These are phyloP conservation scores for Rhodotorula kratochvilovae DNA, from an alignment of 768 basidiomycete species.

Conservation along the genomic window DNA sequence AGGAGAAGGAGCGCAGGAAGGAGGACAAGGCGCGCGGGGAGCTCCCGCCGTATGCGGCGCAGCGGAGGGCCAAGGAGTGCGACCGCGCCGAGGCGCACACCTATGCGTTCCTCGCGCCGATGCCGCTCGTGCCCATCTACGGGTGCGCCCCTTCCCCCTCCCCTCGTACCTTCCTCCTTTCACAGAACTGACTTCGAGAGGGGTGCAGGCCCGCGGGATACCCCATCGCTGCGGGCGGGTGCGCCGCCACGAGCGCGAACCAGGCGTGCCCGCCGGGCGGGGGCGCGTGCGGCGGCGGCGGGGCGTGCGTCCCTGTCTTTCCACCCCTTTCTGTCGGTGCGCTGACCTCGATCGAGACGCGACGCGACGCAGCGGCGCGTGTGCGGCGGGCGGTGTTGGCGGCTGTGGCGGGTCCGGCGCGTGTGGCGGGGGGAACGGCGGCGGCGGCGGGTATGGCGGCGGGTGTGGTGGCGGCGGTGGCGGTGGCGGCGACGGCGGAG, in stretches of 20 bases:
- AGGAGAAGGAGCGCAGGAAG: background rate
- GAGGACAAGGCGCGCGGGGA: background rate
- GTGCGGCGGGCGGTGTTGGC: background rate
- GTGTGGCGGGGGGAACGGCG: background rate
- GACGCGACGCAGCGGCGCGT: background rate
- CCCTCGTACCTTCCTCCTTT: no score
- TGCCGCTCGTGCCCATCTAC: slow-evolving; percentile 1
- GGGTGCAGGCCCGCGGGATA: background rate
- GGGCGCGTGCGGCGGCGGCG: background rate
- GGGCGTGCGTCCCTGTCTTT: background rate
- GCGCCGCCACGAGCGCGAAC: background rate
- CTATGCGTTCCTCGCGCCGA: background rate
- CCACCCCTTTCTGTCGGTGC: no score
- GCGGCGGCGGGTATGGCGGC: background rate
- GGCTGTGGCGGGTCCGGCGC: background rate
- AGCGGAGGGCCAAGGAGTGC: background rate
- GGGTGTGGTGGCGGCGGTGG: background rate
- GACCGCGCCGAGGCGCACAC: background rate
- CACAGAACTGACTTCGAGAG: background rate
- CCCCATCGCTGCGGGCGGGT: background rate
- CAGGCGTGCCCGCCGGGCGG: background rate
- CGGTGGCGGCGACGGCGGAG: background rate
- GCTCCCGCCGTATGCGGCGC: background rate
- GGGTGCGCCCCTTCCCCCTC: background rate
- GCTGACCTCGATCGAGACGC: no score